Evolutionary conservation across 2,329 filamentous ascomycete genomes (phyloP).

Genomic region (Nigrograna mackinnonii): DNA sequence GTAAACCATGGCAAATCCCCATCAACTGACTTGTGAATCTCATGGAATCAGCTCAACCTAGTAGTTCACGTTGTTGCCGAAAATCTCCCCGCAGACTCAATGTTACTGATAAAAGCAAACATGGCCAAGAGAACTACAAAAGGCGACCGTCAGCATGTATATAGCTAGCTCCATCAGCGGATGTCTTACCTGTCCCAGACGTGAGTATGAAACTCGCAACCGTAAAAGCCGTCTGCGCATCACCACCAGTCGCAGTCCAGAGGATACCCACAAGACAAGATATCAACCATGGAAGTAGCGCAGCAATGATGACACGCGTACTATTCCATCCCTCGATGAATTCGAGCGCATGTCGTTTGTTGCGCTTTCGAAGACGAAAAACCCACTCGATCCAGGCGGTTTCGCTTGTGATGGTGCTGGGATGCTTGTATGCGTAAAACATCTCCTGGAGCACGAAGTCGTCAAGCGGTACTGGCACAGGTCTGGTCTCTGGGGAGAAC

Average conservation of each 20-base stretch:
- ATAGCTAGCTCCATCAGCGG: too few species aligned
- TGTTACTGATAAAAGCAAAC: constrained; percentile 8
- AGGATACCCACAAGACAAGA: constrained; percentile 7
- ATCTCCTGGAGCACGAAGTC: constrained; percentile 17
- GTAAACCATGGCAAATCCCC: too few species aligned
- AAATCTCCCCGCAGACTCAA: constrained; percentile 3
- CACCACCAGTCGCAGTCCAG: constrained; percentile 4
- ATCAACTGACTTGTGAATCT: too few species aligned
- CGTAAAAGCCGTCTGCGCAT: constrained; percentile 13
- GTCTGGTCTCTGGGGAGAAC: constrained; percentile 7
- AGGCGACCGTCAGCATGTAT: background rate
- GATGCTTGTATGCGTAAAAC: constrained; percentile 14
- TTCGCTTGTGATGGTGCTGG: constrained; percentile 5
- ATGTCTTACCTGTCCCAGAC: constrained; percentile 6
- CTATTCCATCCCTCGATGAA: constrained; percentile 20
- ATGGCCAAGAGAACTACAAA: constrained; percentile 7
- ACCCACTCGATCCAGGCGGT: constrained; percentile 16
- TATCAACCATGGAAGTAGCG: constrained; percentile 8
- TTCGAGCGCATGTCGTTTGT: constrained; percentile 14
- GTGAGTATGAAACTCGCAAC: constrained; percentile 13
- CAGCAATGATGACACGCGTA: constrained; percentile 5
- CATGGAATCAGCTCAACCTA: too few species aligned
- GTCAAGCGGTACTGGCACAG: constrained; percentile 10
- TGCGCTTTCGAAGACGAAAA: constrained; percentile 11
- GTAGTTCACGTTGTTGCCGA: too few species aligned